Base-by-base conservation (phyloP, 306 rosid genomes). In the Cucumis hystrix region DNA sequence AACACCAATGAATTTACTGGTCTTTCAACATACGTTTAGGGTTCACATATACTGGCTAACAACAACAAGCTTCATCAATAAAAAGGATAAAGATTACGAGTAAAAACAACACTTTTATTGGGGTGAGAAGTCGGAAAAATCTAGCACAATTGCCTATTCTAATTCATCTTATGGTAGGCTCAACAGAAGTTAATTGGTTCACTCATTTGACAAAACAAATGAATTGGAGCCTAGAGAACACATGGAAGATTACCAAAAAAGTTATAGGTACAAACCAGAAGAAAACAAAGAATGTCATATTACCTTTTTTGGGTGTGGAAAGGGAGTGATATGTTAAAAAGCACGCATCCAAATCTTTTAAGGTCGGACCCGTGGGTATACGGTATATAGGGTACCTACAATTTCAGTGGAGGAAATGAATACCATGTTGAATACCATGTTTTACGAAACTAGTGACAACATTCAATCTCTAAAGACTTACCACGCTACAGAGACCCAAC, bases 401-500 rank as follows among this genome's bases (percentile, higher is more conserved):
- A 77, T 54, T 77, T 78, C 82, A 86, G 68, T 37, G 71, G 64
- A 79, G 18, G 63, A 69, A 25, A 78, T 85, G 63, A 88, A 68
- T n/a, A 73, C 1, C 77, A 73, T 54, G 77, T 54, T 85, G 63
- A 88, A 68, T n/a, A 73, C 1, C 77, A 73, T 54, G 77, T 54
- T 76, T 3, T 40, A 16, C 59, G 25, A 60, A 76, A 21, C 71
- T n/a, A 61, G 47, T 60, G 8, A 41, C 17, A 33, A 52, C 62
- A 54, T 15, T 5, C 4, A 82, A 23, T 75, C 55, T 13, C 39
- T 57, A 75, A 67, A 78, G 63, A 64, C 83, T 78, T 82, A 94
- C 98, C 98, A 94, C 49, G 97, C 98, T 60, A 91, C 97, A 69
- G 95, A 90, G 80, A 94, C 82, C 98, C 98, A 94, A 87, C 98